These are phyloP conservation scores for Huiozyma naganishii DNA, from an alignment of 805 yeast genomes.

Conservation along the genomic window DNA sequence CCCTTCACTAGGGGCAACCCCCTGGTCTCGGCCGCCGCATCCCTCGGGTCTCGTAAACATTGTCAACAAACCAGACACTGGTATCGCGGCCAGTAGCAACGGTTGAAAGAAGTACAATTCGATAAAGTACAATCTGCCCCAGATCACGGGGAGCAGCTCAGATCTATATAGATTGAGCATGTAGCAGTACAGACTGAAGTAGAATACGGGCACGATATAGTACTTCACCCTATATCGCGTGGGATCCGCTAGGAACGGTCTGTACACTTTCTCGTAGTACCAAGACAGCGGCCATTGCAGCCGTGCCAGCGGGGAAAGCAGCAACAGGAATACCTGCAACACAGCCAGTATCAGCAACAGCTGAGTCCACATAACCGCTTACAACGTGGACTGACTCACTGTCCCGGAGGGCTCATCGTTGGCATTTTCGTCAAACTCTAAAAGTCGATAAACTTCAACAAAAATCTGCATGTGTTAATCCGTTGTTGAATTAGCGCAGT, in stretches of 20 bases:
- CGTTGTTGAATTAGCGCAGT: no score
- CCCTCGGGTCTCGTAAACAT: constrained; percentile 14
- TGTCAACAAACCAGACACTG: constrained; percentile 13
- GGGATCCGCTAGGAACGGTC: constrained; percentile 18
- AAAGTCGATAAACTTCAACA: no score
- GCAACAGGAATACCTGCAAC: constrained; percentile 11
- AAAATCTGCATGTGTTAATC: no score
- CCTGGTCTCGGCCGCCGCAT: not conserved
- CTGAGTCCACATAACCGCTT: not conserved
- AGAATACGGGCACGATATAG: constrained; percentile 23
- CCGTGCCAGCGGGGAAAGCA: constrained; percentile 21
- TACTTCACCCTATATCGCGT: constrained; percentile 19
- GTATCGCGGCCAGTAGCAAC: constrained; percentile 8
- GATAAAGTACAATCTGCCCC: constrained; percentile 11
- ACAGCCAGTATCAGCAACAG: not conserved
- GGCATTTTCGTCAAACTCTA: no score
- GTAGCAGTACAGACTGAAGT: constrained; percentile 14
- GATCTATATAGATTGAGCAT: constrained; percentile 11
- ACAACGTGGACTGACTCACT: no score
- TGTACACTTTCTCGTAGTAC: constrained; percentile 19
- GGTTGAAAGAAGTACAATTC: constrained; percentile 11
- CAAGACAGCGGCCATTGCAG: constrained; percentile 11
- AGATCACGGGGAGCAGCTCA: constrained; percentile 7
- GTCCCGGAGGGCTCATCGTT: no score
- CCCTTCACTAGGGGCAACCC: constrained; percentile 1